Conservation (phyloP, 129 eudicot genomes). For the carrot (Daucus carota) region DH1_v3.0 NC_030381.2:6096501-6097000, state of each 20-base stretch:
- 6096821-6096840: slow-evolving; percentile 6
- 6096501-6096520: no score
- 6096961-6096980: background rate
- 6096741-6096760: background rate
- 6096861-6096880: slow-evolving; percentile 23
- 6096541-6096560: no score
- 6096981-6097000: background rate
- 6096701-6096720: background rate
- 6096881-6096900: slow-evolving; percentile 1
- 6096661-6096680: background rate
- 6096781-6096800: background rate
- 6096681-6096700: background rate
- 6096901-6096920: slow-evolving; percentile 1
- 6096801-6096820: background rate
- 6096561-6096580: no score
- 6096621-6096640: no score
- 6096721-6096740: background rate
- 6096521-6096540: no score
- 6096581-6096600: no score
- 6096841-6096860: slow-evolving; percentile 17
- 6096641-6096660: no score
- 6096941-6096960: background rate
- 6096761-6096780: background rate
- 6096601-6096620: no score
- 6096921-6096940: background rate